Percentiles rank a stretch among this genome's conserved stretches.
Evolutionary conservation across 2,329 filamentous ascomycete genomes (phyloP).

Genomic region (Talaromyces sp.): DNA sequence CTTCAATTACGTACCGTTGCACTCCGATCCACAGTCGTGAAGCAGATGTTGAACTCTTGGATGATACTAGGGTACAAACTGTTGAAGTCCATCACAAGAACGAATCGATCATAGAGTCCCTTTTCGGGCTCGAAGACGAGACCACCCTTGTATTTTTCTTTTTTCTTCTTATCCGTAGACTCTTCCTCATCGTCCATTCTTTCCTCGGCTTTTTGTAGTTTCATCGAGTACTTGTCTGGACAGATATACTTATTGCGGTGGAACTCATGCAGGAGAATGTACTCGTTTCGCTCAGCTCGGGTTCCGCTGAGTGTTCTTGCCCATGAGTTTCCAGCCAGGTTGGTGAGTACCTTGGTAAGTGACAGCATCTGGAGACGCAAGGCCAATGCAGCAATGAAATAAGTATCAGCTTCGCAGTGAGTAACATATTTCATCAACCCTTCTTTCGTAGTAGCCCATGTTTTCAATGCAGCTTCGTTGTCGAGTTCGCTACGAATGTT

Average conservation of each 20-base stretch:
- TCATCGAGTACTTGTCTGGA: slow-evolving; percentile 86
- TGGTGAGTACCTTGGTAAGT: slow-evolving; percentile 90
- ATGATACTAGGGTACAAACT: slow-evolving; percentile 98
- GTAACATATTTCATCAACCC: slow-evolving; percentile 90
- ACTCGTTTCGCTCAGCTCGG: slow-evolving; percentile 95
- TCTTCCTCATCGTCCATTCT: slow-evolving; percentile 59
- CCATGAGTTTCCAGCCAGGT: slow-evolving; percentile 97
- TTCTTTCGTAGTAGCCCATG: slow-evolving; percentile 76
- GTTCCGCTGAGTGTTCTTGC: slow-evolving; percentile 92
- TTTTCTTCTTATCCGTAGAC: slow-evolving; percentile 77
- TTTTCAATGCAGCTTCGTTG: slow-evolving; percentile 78
- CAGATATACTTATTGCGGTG: slow-evolving; percentile 96
- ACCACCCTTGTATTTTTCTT: slow-evolving; percentile 98
- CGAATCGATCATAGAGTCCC: slow-evolving; percentile 95
- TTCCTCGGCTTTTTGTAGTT: slow-evolving; percentile 67
- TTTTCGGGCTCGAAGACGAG: slow-evolving; percentile 97
- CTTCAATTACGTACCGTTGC: slow-evolving; percentile 52
- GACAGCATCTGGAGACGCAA: slow-evolving; percentile 87
- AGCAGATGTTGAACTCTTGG: slow-evolving; percentile 99
- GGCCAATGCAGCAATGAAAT: slow-evolving; percentile 88
- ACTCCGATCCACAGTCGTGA: slow-evolving; percentile 86
- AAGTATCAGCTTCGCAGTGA: slow-evolving; percentile 92
- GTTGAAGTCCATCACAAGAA: slow-evolving; percentile 99
- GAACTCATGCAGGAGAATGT: slow-evolving; percentile 97
- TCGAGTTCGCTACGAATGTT: slow-evolving; percentile 78